Conservation (phyloP, 75 land plant species). For the Pseudotsuga menziesii region DNA sequence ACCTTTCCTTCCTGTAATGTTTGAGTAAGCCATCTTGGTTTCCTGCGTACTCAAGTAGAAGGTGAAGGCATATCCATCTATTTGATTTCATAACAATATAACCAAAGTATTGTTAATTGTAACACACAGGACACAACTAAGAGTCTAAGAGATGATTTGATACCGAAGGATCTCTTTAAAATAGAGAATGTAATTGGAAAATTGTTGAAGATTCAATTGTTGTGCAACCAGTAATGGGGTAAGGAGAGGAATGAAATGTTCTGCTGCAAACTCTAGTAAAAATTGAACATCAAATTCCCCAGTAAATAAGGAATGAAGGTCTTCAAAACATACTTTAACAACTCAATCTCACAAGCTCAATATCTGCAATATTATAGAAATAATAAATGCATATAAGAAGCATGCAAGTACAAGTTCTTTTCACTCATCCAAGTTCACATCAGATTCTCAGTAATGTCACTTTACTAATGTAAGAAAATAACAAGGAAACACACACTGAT, state of each 20-base stretch:
- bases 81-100: too few relatives aligned
- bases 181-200: conserved; percentile 95
- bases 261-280: conserved; percentile 81
- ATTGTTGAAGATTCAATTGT: conserved; percentile 95
- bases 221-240: conserved; percentile 79
- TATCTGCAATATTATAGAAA: not conserved
- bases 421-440: not conserved
- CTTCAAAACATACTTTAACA: not conserved
- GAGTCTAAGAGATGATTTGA: too few relatives aligned
- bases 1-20: too few relatives aligned
- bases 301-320: conserved; percentile 6
- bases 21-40: too few relatives aligned
- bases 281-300: conserved; percentile 36
- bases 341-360: not conserved
- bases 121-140: too few relatives aligned
- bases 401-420: not conserved
- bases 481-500: too few relatives aligned
- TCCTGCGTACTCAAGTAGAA: too few relatives aligned
- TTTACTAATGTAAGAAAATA: not conserved
- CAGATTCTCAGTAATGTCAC: not conserved
- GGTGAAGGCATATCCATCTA: too few relatives aligned
- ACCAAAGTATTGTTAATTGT: too few relatives aligned
- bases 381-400: not conserved
- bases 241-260: conserved; percentile 90
- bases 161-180: conserved; percentile 89